Evolutionary conservation across 768 basidiomycete genomes (phyloP).

Genomic region (Psilocybe subaeruginosa): DNA sequence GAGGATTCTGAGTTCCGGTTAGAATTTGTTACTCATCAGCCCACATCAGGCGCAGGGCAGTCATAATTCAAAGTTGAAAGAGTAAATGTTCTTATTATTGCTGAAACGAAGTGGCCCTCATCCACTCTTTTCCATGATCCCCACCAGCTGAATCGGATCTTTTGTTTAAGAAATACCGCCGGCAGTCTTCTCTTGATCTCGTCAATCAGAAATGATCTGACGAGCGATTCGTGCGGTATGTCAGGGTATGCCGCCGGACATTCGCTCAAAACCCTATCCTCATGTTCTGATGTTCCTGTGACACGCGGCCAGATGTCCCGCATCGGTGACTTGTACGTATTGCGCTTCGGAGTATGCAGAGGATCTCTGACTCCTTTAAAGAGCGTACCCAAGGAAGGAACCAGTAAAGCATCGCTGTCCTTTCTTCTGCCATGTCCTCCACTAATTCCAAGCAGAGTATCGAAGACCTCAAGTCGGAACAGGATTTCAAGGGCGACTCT

Average conservation of each 20-base stretch:
- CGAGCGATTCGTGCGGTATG: no score
- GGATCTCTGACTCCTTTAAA: not conserved
- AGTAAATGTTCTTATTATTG: no score
- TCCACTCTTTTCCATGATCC: not conserved
- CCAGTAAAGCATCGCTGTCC: not conserved
- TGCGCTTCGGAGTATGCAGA: not conserved
- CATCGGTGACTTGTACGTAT: not conserved
- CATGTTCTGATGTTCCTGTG: not conserved
- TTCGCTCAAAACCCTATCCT: not conserved
- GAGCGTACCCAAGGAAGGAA: not conserved
- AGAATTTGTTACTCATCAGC: no score
- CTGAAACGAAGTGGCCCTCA: not conserved
- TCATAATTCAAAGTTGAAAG: no score
- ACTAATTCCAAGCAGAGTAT: constrained; percentile 10
- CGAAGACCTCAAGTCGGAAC: constrained; percentile 14
- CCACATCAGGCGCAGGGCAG: no score
- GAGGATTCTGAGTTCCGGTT: no score
- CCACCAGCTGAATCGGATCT: no score
- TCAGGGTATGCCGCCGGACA: not conserved
- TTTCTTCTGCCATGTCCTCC: constrained; percentile 2
- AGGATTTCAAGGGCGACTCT: constrained; percentile 6
- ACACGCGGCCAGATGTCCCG: not conserved
- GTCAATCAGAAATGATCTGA: not conserved
- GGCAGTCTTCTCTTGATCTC: not conserved
- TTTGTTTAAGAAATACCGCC: no score